These are phyloP conservation scores for Lactuca saligna DNA, from an alignment of 129 eudicot genomes.

Conservation along the genomic window DNA sequence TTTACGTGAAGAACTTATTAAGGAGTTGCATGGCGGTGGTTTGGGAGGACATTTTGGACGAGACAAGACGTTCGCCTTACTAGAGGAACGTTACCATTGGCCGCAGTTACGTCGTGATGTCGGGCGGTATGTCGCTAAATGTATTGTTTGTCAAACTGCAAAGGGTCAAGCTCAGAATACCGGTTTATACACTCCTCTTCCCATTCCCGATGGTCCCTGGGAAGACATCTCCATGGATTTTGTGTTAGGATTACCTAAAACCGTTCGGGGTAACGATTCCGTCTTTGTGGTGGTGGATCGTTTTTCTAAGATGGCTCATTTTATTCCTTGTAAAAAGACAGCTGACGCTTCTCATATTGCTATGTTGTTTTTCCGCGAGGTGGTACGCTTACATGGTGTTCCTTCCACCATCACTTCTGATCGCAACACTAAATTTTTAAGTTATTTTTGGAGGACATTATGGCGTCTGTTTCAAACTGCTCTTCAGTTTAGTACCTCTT, in stretches of 20 bases:
- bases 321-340: no score
- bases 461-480: no score
- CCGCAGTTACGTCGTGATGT: background rate
- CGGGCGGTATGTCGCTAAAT: background rate
- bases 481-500: no score
- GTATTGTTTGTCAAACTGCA: no score
- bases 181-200: background rate
- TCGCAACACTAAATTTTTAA: no score
- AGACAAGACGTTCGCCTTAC: background rate
- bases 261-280: background rate
- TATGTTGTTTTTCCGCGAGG: no score
- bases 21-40: background rate
- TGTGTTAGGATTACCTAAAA: background rate
- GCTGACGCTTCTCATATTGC: no score
- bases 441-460: no score
- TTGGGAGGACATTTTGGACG: background rate
- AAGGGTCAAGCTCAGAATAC: background rate
- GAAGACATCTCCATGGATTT: background rate
- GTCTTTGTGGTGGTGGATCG: conserved; percentile 1
- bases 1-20: background rate
- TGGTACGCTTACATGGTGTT: no score
- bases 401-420: no score
- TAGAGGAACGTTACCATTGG: background rate
- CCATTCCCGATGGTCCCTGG: background rate
- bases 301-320: background rate